Base-by-base conservation (phyloP, 768 basidiomycete species). In the Trametes maxima region DNA sequence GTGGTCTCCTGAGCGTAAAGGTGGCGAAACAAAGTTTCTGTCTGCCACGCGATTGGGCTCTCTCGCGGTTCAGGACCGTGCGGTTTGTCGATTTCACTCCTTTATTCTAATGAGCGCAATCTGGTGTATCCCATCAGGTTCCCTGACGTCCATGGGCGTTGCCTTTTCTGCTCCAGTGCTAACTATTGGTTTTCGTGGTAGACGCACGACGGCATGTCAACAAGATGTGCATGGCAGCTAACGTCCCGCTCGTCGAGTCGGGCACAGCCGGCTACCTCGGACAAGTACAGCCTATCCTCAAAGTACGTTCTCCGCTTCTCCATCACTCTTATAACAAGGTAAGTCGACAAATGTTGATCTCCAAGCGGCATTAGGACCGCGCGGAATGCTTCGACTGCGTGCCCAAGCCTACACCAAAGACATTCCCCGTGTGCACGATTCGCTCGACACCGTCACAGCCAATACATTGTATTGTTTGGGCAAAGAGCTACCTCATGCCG, bases 381-480 rank as follows among this genome's bases (percentile, higher is more conserved):
- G 92, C 93, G 1, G 95, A 98, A 70, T 99, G 97, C 75, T 98
- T 95, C 69, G 95, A 98, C 70, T 99, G 97, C 67, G 82, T 92
- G n/a, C 85, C 89, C 5, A 98, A 98, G 72, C 89, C 90, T 0
- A 90, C 91, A 0, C 94, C 95, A 0, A 98, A 95, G 72, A 90
- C 93, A 0, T 98, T 94, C 71, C 95, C 97, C 0, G 95, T 98
- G 11, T 99, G 97, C 73, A 98, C 97, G 0, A 98, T 99, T 66
- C 88, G 96, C 40, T 94, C 94, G 2, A 98, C 97, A 0, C 97
- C 97, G 0, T 93, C 90, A 59, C 95, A 96, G 65, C 94, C 97
- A 0, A 97, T 98, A 52, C 97, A 99, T 69, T 99, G 96, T 70
- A 98, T 99, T 50, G 95, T 98, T 2, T 99, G 97, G 97, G 94